Evolutionary conservation across 2,329 filamentous ascomycete species (phyloP).

Genomic region (Claviceps quebecensis): DNA sequence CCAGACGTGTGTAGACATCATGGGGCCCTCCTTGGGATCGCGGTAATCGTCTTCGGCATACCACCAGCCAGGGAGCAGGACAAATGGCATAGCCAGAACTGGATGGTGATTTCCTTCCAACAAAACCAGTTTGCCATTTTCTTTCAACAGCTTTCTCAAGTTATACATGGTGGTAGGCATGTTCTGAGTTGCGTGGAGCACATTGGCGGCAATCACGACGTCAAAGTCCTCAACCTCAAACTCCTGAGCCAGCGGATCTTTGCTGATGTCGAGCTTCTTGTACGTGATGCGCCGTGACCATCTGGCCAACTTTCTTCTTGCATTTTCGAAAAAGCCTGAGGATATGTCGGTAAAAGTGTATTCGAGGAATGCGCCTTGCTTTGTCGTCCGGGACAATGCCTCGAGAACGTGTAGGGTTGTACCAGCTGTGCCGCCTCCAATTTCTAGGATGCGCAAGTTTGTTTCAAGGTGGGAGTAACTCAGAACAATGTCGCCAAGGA

Average conservation of each 20-base stretch:
- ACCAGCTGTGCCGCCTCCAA: constrained; percentile 30
- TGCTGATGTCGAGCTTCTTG: constrained; percentile 15
- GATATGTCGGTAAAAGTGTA: constrained; percentile 35
- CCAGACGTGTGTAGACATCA: constrained; percentile 2
- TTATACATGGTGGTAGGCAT: constrained; percentile 12
- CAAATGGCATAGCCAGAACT: not conserved
- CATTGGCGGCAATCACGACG: constrained; percentile 23
- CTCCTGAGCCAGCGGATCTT: constrained; percentile 16
- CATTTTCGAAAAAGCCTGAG: constrained; percentile 24
- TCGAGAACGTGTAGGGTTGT: constrained; percentile 23
- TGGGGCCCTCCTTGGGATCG: constrained; percentile 1
- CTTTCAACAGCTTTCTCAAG: constrained; percentile 6
- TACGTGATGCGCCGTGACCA: constrained; percentile 14
- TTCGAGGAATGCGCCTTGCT: constrained; percentile 15
- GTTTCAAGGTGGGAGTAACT: constrained; percentile 21
- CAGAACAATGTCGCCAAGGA: constrained; percentile 1
- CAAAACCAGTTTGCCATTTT: constrained; percentile 6
- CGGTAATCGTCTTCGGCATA: constrained; percentile 4
- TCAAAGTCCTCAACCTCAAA: constrained; percentile 20
- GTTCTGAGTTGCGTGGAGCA: constrained; percentile 23
- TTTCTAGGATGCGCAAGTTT: constrained; percentile 25
- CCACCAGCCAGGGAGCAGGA: constrained; percentile 7
- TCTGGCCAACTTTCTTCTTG: constrained; percentile 11
- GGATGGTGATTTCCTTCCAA: constrained; percentile 5
- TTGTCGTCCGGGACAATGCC: not conserved